Base-by-base conservation (phyloP, 306 rosid genomes). In the Coriaria nepalensis region DNA sequence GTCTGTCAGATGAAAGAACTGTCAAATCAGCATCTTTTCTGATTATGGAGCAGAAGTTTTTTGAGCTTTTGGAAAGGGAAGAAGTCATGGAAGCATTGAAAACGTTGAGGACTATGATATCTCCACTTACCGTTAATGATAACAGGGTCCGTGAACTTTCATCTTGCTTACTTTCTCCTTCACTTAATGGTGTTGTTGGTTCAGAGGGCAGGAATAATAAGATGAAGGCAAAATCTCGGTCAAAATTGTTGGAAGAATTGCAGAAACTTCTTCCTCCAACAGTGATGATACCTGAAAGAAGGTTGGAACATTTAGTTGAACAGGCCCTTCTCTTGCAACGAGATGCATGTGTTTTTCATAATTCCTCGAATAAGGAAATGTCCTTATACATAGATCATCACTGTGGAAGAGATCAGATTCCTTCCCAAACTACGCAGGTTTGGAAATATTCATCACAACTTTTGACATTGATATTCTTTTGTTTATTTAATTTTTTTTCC, bases 281-380 rank as follows among this genome's bases (percentile, higher is more conserved):
- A 33, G 61, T 92, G 55, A 77, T 92, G 88, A 72, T 92, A 59
- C 98, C 95, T 14, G 98, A 92, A 48, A 85, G 76, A 65, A 74
- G 98, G 71, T 72, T 92, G 83, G 98, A 92, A 61, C 83, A 82
- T 73, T 67, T 92, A 50, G 96, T 92, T 50, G 96, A 92, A 49
- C 94, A 76, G 58, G 98, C 96, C 40, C 96, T 92, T 60, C 73
- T 80, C 73, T 68, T 92, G 63, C 98, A 92, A 66, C 73, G 75
- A 39, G 94, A 92, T 60, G 73, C 93, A 69, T 92, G 98, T 68
- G 62, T 65, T 15, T 92, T 86, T 73, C 98, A 92, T 68, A 92
- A 92, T 71, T 73, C 96, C 37, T 43, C 64, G 77, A 80, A 82
- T 13, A 78, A 71, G 74, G 87, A 87, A 68, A 82, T 92, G 96